Conservation (phyloP, 1,284 basidiomycete species). For the Takashimella koratensis region DNA sequence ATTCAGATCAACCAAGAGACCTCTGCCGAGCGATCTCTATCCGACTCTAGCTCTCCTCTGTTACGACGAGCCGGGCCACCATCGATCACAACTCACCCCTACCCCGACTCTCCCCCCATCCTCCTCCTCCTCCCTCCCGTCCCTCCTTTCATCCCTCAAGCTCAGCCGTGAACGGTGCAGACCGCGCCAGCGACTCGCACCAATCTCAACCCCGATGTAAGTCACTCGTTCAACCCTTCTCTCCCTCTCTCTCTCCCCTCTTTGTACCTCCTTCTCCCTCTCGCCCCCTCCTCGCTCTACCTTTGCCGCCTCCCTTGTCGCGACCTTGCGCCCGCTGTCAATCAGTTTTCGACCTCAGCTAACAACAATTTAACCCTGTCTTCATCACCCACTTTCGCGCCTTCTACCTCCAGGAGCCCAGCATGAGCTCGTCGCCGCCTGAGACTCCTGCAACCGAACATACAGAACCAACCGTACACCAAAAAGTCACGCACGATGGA, state of each 20-base stretch:
- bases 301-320: not conserved
- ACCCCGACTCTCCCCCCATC: not conserved
- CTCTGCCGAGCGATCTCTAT: no score
- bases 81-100: no score
- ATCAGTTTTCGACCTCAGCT: not conserved
- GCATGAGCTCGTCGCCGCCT: constrained; percentile 17
- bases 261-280: not conserved
- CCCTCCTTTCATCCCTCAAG: not conserved
- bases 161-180: not conserved
- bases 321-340: no score
- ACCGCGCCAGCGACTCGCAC: not conserved
- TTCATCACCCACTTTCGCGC: not conserved
- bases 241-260: not conserved
- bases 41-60: no score
- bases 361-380: not conserved
- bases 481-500: not conserved
- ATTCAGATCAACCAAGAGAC: no score
- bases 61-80: no score
- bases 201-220: not conserved
- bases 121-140: not conserved
- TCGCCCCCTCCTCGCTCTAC: not conserved
- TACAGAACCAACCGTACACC: constrained; percentile 1
- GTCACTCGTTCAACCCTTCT: not conserved
- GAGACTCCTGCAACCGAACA: constrained; percentile 3
- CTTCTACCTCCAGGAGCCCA: constrained; percentile 9